Evolutionary conservation across 1,284 basidiomycete species (phyloP).

Genomic region (Ganoderma sp.): DNA sequence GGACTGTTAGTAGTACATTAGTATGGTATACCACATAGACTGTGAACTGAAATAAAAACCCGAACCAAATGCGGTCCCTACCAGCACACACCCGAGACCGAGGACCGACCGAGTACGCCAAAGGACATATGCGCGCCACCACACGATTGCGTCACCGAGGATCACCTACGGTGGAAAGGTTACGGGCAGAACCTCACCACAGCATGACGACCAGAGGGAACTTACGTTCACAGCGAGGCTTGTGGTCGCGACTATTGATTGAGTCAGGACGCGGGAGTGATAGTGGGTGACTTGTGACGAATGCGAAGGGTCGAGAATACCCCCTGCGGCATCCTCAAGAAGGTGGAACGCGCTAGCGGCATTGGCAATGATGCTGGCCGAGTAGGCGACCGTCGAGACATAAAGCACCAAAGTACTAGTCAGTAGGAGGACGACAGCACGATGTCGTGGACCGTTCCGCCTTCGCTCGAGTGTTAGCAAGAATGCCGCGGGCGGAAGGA

Average conservation of each 20-base stretch:
- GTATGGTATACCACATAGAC: neutral
- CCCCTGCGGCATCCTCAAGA: neutral
- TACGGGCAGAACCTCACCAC: too few species aligned
- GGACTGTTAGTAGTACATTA: neutral
- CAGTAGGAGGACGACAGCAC: neutral
- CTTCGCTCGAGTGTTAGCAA: neutral
- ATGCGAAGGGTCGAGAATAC: neutral
- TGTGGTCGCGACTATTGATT: neutral
- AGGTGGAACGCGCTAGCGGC: neutral
- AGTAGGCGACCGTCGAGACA: neutral
- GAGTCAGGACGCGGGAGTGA: neutral
- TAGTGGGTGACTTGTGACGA: neutral
- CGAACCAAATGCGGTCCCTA: neutral
- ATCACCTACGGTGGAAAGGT: neutral
- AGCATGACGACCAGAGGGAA: neutral
- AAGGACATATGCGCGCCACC: constrained; percentile 2
- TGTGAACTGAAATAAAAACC: too few species aligned
- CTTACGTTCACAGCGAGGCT: constrained; percentile 1
- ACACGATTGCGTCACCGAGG: neutral
- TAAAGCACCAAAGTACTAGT: neutral
- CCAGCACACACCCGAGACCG: neutral
- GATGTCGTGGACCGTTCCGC: neutral
- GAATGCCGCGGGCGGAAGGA: neutral
- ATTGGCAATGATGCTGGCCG: neutral
- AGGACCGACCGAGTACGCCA: constrained; percentile 1